Conservation (phyloP, 2,329 filamentous ascomycete species). For the Didymella pinodella region DNA sequence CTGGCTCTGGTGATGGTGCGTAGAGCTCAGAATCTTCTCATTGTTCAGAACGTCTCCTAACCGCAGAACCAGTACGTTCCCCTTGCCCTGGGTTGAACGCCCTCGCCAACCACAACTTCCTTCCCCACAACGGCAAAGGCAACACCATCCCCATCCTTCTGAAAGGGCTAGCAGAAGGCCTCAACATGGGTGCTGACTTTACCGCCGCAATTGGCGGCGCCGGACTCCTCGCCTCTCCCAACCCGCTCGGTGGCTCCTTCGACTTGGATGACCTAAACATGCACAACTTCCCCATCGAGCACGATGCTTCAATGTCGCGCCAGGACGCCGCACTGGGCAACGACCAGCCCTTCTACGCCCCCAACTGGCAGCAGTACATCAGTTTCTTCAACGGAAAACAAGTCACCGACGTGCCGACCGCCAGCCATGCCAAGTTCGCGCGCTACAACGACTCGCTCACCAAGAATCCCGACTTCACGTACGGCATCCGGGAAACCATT, state of each 20-base stretch:
- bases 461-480: slow-evolving; percentile 24
- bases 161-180: slow-evolving; percentile 26
- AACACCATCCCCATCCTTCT: slow-evolving; percentile 29
- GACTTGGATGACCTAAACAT: slow-evolving; percentile 25
- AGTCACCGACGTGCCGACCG: slow-evolving; percentile 23
- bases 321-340: slow-evolving; percentile 28
- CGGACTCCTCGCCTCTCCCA: slow-evolving; percentile 24
- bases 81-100: slow-evolving; percentile 29
- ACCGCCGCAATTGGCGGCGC: slow-evolving; percentile 24
- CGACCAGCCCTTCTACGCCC: slow-evolving; percentile 17
- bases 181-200: slow-evolving; percentile 33
- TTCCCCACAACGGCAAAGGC: slow-evolving; percentile 24
- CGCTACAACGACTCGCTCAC: slow-evolving; percentile 21
- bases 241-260: slow-evolving; percentile 28
- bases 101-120: slow-evolving; percentile 32
- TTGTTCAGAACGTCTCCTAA: neutral
- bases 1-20: slow-evolving; percentile 25
- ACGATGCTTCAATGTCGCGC: slow-evolving; percentile 31
- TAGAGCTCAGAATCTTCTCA: neutral
- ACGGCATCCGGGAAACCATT: slow-evolving; percentile 21
- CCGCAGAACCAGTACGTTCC: slow-evolving; percentile 19
- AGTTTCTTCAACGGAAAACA: slow-evolving; percentile 23
- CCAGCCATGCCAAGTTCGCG: slow-evolving; percentile 22
- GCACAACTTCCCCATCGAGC: slow-evolving; percentile 35
- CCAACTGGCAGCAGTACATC: slow-evolving; percentile 27